Base-by-base conservation (phyloP, 345 rosid species). In the Xanthoceras sorbifolium region DNA sequence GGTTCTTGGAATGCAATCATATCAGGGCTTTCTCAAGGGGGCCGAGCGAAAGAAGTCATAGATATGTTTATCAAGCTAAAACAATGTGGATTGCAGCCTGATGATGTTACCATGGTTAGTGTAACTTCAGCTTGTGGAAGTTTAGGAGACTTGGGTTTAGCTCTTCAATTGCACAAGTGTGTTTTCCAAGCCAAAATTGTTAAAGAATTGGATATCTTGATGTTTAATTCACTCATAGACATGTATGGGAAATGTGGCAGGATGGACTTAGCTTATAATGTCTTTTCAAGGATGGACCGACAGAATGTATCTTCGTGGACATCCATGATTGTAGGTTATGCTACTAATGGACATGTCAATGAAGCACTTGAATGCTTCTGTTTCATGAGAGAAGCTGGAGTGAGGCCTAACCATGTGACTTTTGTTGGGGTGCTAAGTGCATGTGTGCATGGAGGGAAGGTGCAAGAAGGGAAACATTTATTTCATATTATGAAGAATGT, bases 1-100 rank as follows among this genome's bases (percentile, higher is more conserved):
- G 97, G 98, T 22, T 93, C 97, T 68, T 94, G 97, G 98, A 94
- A 94, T 70, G 94, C 97, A 0, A 76, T 90, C 26, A 84, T 94
- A 25, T 88, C 81, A 0, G 97, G 96, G n/a, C 82, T 91, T 57
- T 68, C 87, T 55, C 97, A 89, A 6, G 89, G 85, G 0, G 95
- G 90, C 8, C 85, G 82, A 57, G 90, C 82, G 0, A 77, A 68
- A 36, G 96, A 93, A 62, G 92, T 86, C 9, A 82, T 93, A 20
- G 71, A 80, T 59, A 82, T 88, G 91, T 91, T 95, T 60, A 26
- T 87, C 2, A 83, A 86, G 85, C 87, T 90, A 83, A 89, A 80
- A 71, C 80, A 73, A 67, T 67, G 42, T 2, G 99, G 99, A 22
- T 86, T 93, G 40, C 73, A 74, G 79, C 95, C 97, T 2, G 97